Evolutionary conservation across 2,329 filamentous ascomycete genomes (phyloP).

Genomic region (Monilinia laxa): DNA sequence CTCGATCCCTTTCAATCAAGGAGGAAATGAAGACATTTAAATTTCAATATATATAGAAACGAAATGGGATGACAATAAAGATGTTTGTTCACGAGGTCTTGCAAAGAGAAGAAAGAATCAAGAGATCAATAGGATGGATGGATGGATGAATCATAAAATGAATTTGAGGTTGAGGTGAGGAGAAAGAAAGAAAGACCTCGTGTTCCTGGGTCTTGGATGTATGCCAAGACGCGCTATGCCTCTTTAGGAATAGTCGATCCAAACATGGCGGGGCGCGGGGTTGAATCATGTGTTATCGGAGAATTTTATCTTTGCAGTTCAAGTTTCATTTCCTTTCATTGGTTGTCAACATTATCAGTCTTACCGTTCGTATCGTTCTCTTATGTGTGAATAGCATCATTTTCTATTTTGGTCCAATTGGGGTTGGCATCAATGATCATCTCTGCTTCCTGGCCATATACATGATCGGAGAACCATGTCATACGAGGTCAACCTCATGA

Average conservation of each 20-base stretch:
- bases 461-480: no score
- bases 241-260: not conserved
- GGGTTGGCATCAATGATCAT: no score
- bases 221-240: not conserved
- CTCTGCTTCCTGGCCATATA: no score
- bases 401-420: no score
- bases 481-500: no score
- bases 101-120: not conserved
- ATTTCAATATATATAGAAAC: not conserved
- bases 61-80: not conserved
- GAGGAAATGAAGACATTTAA: conserved; percentile 16
- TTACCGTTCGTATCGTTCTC: no score
- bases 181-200: not conserved
- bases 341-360: not conserved
- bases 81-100: conserved; percentile 4
- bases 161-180: no score
- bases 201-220: not conserved
- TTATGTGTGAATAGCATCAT: conserved; percentile 6
- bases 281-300: not conserved
- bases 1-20: not conserved
- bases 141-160: not conserved
- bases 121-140: not conserved
- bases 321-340: no score
- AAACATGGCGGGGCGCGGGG: conserved; percentile 7
- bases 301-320: not conserved